Base-by-base conservation (phyloP, 2,329 filamentous ascomycete genomes). In the Neonectria ditissima region DNA sequence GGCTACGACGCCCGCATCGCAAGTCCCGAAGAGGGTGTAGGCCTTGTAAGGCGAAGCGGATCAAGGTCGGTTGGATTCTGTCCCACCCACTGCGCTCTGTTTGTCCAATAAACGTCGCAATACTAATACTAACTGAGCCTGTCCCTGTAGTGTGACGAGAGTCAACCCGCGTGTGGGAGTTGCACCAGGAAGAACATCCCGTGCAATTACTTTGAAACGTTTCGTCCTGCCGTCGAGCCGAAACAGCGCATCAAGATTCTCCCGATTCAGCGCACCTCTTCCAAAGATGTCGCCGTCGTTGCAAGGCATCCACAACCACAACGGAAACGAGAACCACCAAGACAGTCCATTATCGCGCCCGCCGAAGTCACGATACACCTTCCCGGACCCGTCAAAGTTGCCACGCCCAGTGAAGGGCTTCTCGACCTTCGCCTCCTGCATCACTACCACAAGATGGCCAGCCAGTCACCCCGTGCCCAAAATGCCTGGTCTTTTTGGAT, bases 1-100 rank as follows among this genome's bases (percentile, higher is more conserved):
- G 62, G 16, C 5, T 52, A 11, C 55, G 56, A 16, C 62, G 62
- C 20, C 37, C 45, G 9, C 62, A 64, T 45, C 62, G 41, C 30
- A 64, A 64, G 51, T 60, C 62, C 32, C 62, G 62, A 51, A 56
- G 52, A 20, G 62, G 62, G 28, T 64, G 62, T 39, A 50, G 53
- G 22, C 45, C 34, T 18, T 64, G 62, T 39, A 64, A 61, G 39
- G 37, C 62, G 11, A 64, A 51, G 10, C 34, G 62, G 13, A 50
- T 64, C 34, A 64, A 64, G 62, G 62, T 61, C 20, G 6, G 61
- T 44, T 30, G 24, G 4, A 4, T 6, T 26, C 24, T 26, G 6
- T 26, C 7, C 13, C 39, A n/a, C n/a, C 6, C 13, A n/a, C 13
- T 37, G 24, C 5, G 5, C 7, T n/a, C 32, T 13, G 3, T 37